These are phyloP conservation scores for Penicillium nordicum DNA, from an alignment of 2,329 filamentous ascomycete genomes.

Conservation along the genomic window DNA sequence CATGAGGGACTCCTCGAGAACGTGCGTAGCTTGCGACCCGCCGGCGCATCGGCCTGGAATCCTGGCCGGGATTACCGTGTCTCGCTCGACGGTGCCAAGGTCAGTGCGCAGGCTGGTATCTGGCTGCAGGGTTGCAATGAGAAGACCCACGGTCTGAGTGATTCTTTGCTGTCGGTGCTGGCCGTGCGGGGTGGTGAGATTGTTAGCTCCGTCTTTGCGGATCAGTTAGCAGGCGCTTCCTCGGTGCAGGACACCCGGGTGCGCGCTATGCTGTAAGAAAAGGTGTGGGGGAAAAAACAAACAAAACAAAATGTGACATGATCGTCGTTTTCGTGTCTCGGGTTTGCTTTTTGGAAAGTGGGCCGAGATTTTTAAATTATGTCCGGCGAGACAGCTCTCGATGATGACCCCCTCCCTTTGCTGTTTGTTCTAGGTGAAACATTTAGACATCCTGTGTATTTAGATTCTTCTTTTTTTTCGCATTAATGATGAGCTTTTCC, in stretches of 20 bases:
- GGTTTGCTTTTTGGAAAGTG: neutral
- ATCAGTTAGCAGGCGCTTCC: slow-evolving; percentile 28
- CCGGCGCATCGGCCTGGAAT: slow-evolving; percentile 55
- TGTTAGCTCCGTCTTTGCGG: slow-evolving; percentile 68
- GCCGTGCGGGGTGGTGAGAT: slow-evolving; percentile 74
- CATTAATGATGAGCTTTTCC: slow-evolving; percentile 4
- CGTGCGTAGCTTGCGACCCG: slow-evolving; percentile 64
- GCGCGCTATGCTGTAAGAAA: slow-evolving; percentile 33
- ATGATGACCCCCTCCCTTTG: slow-evolving; percentile 1
- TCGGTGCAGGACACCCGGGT: slow-evolving; percentile 33
- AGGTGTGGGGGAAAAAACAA: too few relatives aligned
- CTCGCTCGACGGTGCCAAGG: slow-evolving; percentile 63
- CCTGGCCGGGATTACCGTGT: slow-evolving; percentile 78
- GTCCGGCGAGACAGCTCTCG: slow-evolving; percentile 4
- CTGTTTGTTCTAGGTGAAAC: slow-evolving; percentile 4
- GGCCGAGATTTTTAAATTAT: neutral
- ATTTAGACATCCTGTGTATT: slow-evolving; percentile 8
- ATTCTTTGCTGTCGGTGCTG: slow-evolving; percentile 76
- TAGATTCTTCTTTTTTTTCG: neutral
- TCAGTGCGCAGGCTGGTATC: slow-evolving; percentile 71
- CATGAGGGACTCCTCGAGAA: slow-evolving; percentile 73
- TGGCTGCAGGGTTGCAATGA: slow-evolving; percentile 96
- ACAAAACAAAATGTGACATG: neutral
- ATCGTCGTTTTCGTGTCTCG: neutral
- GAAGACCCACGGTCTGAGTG: slow-evolving; percentile 81